Conservation (phyloP, 768 basidiomycete genomes). For the Strobilomyces echinocephalus region DNA sequence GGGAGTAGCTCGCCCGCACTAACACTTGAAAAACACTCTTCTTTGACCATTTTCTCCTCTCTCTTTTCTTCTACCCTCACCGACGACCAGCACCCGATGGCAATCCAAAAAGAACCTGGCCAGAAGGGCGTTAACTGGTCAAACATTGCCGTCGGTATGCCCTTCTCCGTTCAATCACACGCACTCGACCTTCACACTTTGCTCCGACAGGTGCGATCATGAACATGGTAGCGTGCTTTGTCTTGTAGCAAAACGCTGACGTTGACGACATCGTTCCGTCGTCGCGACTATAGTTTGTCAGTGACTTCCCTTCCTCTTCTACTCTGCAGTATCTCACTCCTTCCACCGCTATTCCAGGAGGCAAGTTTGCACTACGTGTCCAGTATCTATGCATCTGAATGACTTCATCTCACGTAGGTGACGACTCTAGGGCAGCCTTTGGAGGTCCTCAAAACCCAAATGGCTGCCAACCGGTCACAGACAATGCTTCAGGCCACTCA, state of each 20-base stretch:
- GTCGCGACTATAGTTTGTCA: slow-evolving; percentile 41
- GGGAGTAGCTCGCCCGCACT: neutral
- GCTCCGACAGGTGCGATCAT: slow-evolving; percentile 76
- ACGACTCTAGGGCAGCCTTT: slow-evolving; percentile 97
- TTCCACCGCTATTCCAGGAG: slow-evolving; percentile 47
- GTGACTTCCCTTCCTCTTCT: slow-evolving; percentile 7
- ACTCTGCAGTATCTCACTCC: slow-evolving; percentile 9
- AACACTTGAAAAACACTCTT: neutral
- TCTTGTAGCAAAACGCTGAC: slow-evolving; percentile 24
- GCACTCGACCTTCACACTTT: slow-evolving; percentile 15
- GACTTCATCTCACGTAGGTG: slow-evolving; percentile 50
- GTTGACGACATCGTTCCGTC: slow-evolving; percentile 2
- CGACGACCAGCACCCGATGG: slow-evolving; percentile 47
- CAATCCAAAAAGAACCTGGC: slow-evolving; percentile 79
- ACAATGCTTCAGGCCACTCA: slow-evolving; percentile 81
- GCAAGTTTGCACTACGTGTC: slow-evolving; percentile 41
- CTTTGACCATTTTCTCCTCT: slow-evolving; percentile 6
- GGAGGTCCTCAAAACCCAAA: slow-evolving; percentile 98
- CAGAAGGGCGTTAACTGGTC: slow-evolving; percentile 92
- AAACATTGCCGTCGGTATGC: slow-evolving; percentile 89
- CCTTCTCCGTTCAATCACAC: slow-evolving; percentile 14
- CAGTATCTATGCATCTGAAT: neutral
- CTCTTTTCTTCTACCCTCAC: slow-evolving; percentile 11
- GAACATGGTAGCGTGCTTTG: slow-evolving; percentile 79
- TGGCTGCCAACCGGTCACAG: slow-evolving; percentile 95